Conservation (phyloP, 1,284 basidiomycete genomes). For the Naganishia albida region DNA sequence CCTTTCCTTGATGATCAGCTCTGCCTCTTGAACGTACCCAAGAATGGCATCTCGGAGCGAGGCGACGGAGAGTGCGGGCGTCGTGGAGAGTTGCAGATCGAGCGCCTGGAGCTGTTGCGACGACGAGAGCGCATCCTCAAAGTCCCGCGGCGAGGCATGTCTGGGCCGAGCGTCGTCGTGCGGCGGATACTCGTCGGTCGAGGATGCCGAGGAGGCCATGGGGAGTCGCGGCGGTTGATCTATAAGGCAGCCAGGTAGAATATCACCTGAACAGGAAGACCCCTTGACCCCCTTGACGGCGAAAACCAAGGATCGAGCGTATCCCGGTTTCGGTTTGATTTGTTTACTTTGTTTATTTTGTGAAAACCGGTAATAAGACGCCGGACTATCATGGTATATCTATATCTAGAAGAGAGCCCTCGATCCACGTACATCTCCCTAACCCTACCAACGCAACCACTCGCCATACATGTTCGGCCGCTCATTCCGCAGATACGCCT, state of each 20-base stretch:
- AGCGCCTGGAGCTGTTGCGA: constrained; percentile 27
- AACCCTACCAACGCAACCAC: constrained; percentile 58
- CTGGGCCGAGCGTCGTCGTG: not conserved
- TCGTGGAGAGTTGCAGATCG: constrained; percentile 18
- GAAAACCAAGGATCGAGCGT: too few relatives aligned
- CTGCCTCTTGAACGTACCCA: constrained; percentile 51
- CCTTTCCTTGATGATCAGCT: constrained; percentile 44
- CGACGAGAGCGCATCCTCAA: constrained; percentile 20
- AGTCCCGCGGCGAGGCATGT: constrained; percentile 13
- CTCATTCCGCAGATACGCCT: constrained; percentile 81
- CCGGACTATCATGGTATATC: not conserved
- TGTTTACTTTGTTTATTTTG: constrained; percentile 25
- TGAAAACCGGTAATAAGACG: not conserved
- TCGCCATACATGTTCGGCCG: constrained; percentile 89
- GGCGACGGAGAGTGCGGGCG: constrained; percentile 20
- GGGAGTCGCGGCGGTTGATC: too few relatives aligned
- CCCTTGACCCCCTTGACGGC: too few relatives aligned
- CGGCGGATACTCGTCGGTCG: not conserved
- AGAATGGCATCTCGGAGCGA: constrained; percentile 49
- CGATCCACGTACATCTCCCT: constrained; percentile 14
- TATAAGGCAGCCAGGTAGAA: too few relatives aligned
- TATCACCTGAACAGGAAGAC: too few relatives aligned
- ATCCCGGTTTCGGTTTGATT: too few relatives aligned
- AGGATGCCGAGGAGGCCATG: not conserved
- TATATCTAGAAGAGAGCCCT: not conserved